phyloP scores from a whole-genome alignment of 2,329 filamentous ascomycete genomes.

The Blastomyces gilchristii region DNA sequence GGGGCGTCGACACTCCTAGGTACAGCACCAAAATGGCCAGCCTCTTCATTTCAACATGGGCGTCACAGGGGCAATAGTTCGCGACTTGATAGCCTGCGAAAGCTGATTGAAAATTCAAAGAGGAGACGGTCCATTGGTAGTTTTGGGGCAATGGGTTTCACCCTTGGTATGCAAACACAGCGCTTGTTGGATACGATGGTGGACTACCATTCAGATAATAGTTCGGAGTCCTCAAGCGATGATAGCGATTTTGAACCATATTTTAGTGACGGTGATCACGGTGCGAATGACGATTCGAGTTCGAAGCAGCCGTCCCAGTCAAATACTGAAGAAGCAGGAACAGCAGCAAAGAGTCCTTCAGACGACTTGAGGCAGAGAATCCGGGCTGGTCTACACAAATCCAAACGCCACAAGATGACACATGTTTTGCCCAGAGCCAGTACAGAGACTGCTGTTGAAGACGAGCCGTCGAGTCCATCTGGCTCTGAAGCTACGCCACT shows the following conservation, averaged over 20 bases:
- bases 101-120: constrained; percentile 52
- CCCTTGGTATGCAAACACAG: constrained; percentile 65
- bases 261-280: constrained; percentile 28
- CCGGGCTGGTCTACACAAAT: neutral
- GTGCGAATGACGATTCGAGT: constrained; percentile 18
- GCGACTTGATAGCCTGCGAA: constrained; percentile 50
- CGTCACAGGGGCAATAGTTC: constrained; percentile 34
- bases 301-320: neutral
- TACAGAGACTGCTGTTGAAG: constrained; percentile 11
- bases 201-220: constrained; percentile 37
- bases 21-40: constrained; percentile 42
- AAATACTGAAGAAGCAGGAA: neutral
- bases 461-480: constrained; percentile 10
- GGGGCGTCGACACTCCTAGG: constrained; percentile 28
- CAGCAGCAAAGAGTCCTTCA: neutral
- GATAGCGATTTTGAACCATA: constrained; percentile 36
- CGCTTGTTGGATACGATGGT: constrained; percentile 55
- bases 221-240: constrained; percentile 35
- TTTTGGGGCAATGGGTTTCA: constrained; percentile 48
- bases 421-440: neutral
- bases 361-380: neutral
- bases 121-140: constrained; percentile 40
- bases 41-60: constrained; percentile 43
- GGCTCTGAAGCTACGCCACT: constrained; percentile 3
- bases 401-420: constrained; percentile 2